A percentile compares a stretch with the other conserved stretches of the same genome.
Conservation (phyloP, 148 eudicot genomes). For the Camellia lanceoleosa region DNA sequence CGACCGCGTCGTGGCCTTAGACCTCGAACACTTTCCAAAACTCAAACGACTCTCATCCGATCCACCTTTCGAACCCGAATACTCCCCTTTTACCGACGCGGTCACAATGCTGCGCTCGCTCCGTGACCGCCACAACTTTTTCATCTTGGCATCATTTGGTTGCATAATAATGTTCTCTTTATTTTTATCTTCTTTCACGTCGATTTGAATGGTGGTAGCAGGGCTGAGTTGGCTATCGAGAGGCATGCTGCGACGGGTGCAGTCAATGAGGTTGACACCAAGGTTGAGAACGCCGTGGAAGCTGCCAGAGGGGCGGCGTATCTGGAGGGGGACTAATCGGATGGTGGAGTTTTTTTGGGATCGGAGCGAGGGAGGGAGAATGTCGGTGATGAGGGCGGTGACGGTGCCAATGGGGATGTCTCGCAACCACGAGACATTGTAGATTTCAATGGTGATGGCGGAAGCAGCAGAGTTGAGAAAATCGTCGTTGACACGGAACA, state of each 20-base stretch:
- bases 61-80: background rate
- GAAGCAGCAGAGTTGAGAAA: slow-evolving; percentile 21
- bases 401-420: slow-evolving; percentile 39
- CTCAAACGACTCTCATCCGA: background rate
- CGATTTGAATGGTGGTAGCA: background rate
- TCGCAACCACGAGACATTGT: slow-evolving; percentile 33
- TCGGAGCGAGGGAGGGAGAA: background rate
- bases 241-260: background rate
- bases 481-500: slow-evolving; percentile 25
- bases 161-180: background rate
- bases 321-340: slow-evolving; percentile 5
- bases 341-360: background rate
- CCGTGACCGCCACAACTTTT: background rate
- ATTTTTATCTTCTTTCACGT: background rate
- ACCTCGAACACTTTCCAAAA: background rate
- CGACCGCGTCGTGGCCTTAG: background rate
- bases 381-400: slow-evolving; percentile 4
- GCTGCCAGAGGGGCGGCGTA: slow-evolving; percentile 30
- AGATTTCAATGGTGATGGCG: slow-evolving; percentile 30
- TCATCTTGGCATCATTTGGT: background rate
- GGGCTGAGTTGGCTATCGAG: slow-evolving; percentile 8
- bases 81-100: background rate
- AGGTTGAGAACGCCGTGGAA: slow-evolving; percentile 28
- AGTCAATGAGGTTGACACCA: slow-evolving; percentile 20
- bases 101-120: slow-evolving; percentile 8